phyloP scores from a whole-genome alignment of 2,329 filamentous ascomycete genomes.

The Helotiales sp. region DNA sequence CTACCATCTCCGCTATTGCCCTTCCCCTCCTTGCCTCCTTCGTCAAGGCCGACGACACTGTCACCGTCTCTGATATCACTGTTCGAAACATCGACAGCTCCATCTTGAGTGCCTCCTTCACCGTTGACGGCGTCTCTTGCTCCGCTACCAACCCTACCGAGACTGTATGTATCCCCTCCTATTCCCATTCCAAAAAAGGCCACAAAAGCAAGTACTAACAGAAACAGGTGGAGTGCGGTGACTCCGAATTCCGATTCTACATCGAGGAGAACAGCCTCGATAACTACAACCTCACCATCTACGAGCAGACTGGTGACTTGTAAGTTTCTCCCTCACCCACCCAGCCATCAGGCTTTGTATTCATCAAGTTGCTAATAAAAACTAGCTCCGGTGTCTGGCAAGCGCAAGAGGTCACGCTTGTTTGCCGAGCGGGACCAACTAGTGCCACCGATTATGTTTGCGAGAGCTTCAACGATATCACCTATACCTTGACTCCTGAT shows the following conservation, averaged over 20 bases:
- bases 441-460: background rate
- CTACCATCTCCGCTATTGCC: background rate
- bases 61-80: background rate
- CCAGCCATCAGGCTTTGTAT: background rate
- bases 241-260: background rate
- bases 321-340: background rate
- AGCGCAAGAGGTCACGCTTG: background rate
- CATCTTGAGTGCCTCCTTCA: background rate
- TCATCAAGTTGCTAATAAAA: background rate
- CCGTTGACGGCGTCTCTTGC: background rate
- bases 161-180: background rate
- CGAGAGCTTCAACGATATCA: background rate
- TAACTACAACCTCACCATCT: background rate
- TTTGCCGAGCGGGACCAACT: background rate
- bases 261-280: background rate
- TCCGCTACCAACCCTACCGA: background rate
- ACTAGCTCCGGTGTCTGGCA: background rate
- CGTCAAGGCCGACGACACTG: background rate
- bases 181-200: too few relatives aligned
- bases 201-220: background rate
- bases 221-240: background rate
- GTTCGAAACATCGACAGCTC: background rate
- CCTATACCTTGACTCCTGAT: background rate
- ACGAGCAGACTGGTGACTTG: background rate
- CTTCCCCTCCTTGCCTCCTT: background rate